These are phyloP conservation scores for Aphanomyces cochlioides DNA, from an alignment of 352 stramenopile genomes.

Conservation along the genomic window DNA sequence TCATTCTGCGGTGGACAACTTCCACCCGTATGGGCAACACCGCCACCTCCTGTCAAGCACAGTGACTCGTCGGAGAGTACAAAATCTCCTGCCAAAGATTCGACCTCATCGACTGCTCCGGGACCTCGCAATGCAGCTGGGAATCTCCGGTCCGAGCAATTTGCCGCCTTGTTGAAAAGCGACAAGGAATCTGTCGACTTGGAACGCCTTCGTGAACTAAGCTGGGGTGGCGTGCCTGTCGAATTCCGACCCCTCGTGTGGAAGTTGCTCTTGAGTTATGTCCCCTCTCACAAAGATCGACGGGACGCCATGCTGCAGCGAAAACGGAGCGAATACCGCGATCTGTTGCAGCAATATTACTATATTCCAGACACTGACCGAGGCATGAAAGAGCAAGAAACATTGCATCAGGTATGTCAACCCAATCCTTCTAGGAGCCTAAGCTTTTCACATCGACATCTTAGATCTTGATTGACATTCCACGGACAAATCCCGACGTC, in stretches of 20 bases:
- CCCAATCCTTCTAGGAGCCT: background rate
- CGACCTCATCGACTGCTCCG: background rate
- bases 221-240: conserved; percentile 89
- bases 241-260: conserved; percentile 88
- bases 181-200: conserved; percentile 79
- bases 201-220: conserved; percentile 84
- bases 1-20: conserved; percentile 59
- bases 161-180: conserved; percentile 58
- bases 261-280: conserved; percentile 96
- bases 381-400: conserved; percentile 94
- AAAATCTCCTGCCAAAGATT: conserved; percentile 21
- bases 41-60: conserved; percentile 42
- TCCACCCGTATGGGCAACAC: conserved; percentile 71
- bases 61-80: background rate
- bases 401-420: conserved; percentile 63
- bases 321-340: conserved; percentile 95
- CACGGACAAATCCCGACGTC: conserved; percentile 94
- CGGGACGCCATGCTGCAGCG: conserved; percentile 87
- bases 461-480: conserved; percentile 99
- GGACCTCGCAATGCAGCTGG: conserved; percentile 52
- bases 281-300: conserved; percentile 93
- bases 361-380: conserved; percentile 94
- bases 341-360: conserved; percentile 95
- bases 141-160: conserved; percentile 71
- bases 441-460: background rate